phyloP scores from a whole-genome alignment of 2,329 filamentous ascomycete genomes.

The Fusarium decemcellulare region DNA sequence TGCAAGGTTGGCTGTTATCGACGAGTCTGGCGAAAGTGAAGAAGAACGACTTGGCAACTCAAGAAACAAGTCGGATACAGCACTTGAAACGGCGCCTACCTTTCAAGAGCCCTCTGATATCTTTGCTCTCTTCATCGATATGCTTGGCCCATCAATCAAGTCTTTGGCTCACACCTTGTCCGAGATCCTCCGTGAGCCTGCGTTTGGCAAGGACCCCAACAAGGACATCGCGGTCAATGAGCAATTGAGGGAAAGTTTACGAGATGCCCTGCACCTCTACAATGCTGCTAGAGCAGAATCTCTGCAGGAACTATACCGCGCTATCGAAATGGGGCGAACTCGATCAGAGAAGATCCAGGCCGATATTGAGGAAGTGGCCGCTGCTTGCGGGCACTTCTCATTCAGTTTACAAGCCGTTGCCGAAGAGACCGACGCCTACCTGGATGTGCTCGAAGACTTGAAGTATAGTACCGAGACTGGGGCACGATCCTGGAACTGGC shows the following conservation, averaged over 20 bases:
- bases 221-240: constrained; percentile 82
- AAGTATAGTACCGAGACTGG: constrained; percentile 78
- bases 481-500: constrained; percentile 83
- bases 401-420: constrained; percentile 93
- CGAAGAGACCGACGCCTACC: constrained; percentile 86
- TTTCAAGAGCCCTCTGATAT: constrained; percentile 82
- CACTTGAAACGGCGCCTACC: constrained; percentile 49
- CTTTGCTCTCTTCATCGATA: constrained; percentile 89
- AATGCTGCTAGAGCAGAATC: constrained; percentile 82
- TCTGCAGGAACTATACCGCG: constrained; percentile 83
- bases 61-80: constrained; percentile 49
- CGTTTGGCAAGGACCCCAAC: constrained; percentile 79
- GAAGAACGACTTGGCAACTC: constrained; percentile 55
- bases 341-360: constrained; percentile 84
- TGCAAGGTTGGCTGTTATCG: constrained; percentile 72
- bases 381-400: constrained; percentile 97
- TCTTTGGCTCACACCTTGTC: constrained; percentile 93
- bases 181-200: constrained; percentile 88
- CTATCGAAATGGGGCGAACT: constrained; percentile 78
- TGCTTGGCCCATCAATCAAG: constrained; percentile 95
- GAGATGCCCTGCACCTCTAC: constrained; percentile 86
- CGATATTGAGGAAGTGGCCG: constrained; percentile 96
- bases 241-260: constrained; percentile 84
- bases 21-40: constrained; percentile 73
- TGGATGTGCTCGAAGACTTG: constrained; percentile 88